Conservation (phyloP, 495 filamentous ascomycete genomes). For the Cercophora sp. region DNA sequence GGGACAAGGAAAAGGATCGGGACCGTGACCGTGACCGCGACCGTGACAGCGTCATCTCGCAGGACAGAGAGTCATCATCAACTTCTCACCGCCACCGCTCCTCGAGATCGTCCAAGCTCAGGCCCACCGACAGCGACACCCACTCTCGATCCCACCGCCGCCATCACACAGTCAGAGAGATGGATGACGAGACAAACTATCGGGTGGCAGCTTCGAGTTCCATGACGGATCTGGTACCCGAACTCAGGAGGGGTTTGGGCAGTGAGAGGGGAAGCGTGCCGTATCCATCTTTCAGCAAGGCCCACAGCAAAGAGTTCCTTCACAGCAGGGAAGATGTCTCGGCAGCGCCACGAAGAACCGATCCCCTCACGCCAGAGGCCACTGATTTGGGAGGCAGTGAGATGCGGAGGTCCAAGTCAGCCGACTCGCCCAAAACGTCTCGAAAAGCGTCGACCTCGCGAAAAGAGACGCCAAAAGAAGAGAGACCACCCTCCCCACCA, state of each 20-base stretch:
- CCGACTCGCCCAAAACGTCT: conserved; percentile 19
- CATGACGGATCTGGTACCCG: conserved; percentile 48
- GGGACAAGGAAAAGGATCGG: conserved; percentile 16
- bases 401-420: conserved; percentile 38
- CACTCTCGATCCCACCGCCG: conserved; percentile 37
- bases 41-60: too few species aligned
- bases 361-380: conserved; percentile 71
- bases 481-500: conserved; percentile 51
- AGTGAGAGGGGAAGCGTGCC: conserved; percentile 58
- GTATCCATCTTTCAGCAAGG: conserved; percentile 85
- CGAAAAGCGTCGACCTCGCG: conserved; percentile 27
- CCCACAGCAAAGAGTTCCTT: conserved; percentile 70
- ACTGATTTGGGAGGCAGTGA: conserved; percentile 65
- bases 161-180: conserved; percentile 38
- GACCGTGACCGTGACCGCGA: conserved; percentile 28
- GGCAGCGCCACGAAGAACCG: conserved; percentile 34
- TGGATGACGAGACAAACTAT: conserved; percentile 27
- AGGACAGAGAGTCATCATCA: too few species aligned
- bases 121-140: conserved; percentile 34
- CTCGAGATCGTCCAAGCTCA: conserved; percentile 36
- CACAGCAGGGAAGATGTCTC: conserved; percentile 55
- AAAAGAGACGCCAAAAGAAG: conserved; percentile 35
- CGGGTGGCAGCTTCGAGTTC: conserved; percentile 28
- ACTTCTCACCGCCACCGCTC: conserved; percentile 24
- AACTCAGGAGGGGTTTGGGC: conserved; percentile 40